These are phyloP conservation scores for Kickxella alabastrina DNA, from an alignment of 192 early-diverging fungal species.

Conservation along the genomic window DNA sequence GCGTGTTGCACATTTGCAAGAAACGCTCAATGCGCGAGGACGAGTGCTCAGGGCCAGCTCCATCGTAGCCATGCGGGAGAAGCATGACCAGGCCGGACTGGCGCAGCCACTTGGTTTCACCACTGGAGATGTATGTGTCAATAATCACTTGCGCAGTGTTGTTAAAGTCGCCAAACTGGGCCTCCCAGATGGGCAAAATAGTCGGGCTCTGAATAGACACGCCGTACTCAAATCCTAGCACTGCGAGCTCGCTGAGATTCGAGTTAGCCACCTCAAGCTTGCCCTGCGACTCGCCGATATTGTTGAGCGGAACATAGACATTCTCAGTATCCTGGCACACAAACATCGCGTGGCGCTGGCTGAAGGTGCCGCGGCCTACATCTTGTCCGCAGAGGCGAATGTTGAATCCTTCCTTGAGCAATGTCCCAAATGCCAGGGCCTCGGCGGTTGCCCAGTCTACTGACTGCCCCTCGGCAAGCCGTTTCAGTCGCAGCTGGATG, in stretches of 20 bases:
- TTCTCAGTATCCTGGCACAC: slow-evolving; percentile 87
- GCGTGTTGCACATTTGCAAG: slow-evolving; percentile 85
- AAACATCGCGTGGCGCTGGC: slow-evolving; percentile 95
- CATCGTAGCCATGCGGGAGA: slow-evolving; percentile 93
- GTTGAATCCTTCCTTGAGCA: slow-evolving; percentile 79
- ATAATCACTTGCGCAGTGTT: slow-evolving; percentile 94
- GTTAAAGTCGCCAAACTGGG: slow-evolving; percentile 98
- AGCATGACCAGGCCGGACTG: slow-evolving; percentile 90
- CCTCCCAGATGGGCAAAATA: slow-evolving; percentile 91
- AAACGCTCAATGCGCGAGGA: slow-evolving; percentile 91
- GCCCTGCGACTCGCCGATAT: slow-evolving; percentile 52
- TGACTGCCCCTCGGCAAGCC: slow-evolving; percentile 60
- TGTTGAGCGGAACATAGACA: slow-evolving; percentile 84
- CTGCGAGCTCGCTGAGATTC: slow-evolving; percentile 88
- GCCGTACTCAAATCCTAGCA: slow-evolving; percentile 94
- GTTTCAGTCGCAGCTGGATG: slow-evolving; percentile 73
- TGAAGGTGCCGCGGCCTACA: slow-evolving; percentile 96
- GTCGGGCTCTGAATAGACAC: slow-evolving; percentile 87
- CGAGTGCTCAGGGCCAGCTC: slow-evolving; percentile 93
- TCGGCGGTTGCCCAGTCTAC: slow-evolving; percentile 97
- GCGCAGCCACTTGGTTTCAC: slow-evolving; percentile 93
- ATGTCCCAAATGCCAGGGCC: slow-evolving; percentile 82
- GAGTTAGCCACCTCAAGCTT: slow-evolving; percentile 88
- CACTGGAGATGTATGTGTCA: slow-evolving; percentile 83
- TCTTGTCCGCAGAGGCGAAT: slow-evolving; percentile 96